phyloP scores from a whole-genome alignment of 352 stramenopile genomes.

The Phytophthora cactorum region DNA sequence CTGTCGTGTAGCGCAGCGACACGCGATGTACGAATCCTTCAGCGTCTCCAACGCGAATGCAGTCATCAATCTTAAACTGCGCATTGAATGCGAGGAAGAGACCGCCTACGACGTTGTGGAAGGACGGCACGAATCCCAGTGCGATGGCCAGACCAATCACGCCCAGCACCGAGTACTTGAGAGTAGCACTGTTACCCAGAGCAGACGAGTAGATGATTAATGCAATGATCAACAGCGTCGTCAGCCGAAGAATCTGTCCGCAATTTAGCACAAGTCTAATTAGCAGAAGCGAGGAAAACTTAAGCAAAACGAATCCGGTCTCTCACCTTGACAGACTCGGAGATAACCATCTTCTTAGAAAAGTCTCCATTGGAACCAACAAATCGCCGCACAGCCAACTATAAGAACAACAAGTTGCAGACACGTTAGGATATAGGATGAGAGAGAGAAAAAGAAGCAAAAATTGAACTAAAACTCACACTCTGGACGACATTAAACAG shows the following conservation, averaged over 20 bases:
- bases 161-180: slow-evolving; percentile 86
- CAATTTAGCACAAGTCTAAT: background rate
- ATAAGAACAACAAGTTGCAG: slow-evolving; percentile 10
- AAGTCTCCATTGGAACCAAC: slow-evolving; percentile 80
- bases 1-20: slow-evolving; percentile 83
- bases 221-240: slow-evolving; percentile 76
- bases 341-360: slow-evolving; percentile 91
- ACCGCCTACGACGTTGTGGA: slow-evolving; percentile 87
- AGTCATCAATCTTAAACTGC: slow-evolving; percentile 90
- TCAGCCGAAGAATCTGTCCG: slow-evolving; percentile 74
- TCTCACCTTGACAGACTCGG: slow-evolving; percentile 85
- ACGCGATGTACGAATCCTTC: slow-evolving; percentile 86
- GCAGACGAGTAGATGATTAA: slow-evolving; percentile 89
- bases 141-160: slow-evolving; percentile 87
- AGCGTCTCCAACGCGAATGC: slow-evolving; percentile 79
- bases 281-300: background rate
- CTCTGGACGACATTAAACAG: slow-evolving; percentile 90
- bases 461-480: slow-evolving; percentile 43
- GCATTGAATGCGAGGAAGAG: slow-evolving; percentile 91
- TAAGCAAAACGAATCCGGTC: background rate
- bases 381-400: slow-evolving; percentile 82
- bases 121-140: slow-evolving; percentile 86
- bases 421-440: background rate
- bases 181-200: slow-evolving; percentile 65
- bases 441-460: background rate